Evolutionary conservation across 805 yeast genomes (phyloP), one percentile per base, ranked within the genome.

Genomic region (Ogataea minuta): DNA sequence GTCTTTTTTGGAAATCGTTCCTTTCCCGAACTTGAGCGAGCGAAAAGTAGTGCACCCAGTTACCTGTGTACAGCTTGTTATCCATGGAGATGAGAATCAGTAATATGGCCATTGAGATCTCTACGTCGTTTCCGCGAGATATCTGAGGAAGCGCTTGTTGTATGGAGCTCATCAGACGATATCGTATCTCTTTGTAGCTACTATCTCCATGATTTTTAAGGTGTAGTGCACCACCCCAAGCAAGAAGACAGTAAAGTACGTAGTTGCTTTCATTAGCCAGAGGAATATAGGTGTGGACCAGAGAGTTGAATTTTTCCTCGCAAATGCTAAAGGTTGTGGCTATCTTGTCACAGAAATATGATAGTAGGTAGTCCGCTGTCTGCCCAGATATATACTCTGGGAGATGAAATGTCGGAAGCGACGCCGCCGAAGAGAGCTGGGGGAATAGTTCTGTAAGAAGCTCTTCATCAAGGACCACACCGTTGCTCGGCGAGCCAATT

Each of bases 181-280:
- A 23, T 20, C 28, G 31, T 10, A 36, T 25, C 4, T 10, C 13
- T 14, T 21, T 12, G 29, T 31, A 41, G 8, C 11, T 19, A 11
- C 17, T 20, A 10, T 16, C 16, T 7, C 45, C 41, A n/a, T 15
- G 32, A 23, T 36, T 36, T 31, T 41, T 41, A 23, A 41, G 13
- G 28, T 41, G 41, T 10, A 41, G 14, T 6, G 45, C 30, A 6
- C 32, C 45, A n/a, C n/a, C n/a, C 45, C 45, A 41, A 3, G 41
- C 34, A 6, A 41, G 26, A 4, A 41, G 19, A 3, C 34, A 31
- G 20, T 23, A 31, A 4, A 41, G 28, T 20, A 41, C 45, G 24
- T 31, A 14, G 8, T n/a, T 23, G 28, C 31, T 41, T 11, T 36
- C 34, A 10, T 11, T 32, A 4, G 45, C 45, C n/a, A 41, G 23